A percentile compares a stretch with the other conserved stretches of the same genome.
phyloP scores from a whole-genome alignment of 2,329 filamentous ascomycete genomes.

The Epichloe amarillans region DNA sequence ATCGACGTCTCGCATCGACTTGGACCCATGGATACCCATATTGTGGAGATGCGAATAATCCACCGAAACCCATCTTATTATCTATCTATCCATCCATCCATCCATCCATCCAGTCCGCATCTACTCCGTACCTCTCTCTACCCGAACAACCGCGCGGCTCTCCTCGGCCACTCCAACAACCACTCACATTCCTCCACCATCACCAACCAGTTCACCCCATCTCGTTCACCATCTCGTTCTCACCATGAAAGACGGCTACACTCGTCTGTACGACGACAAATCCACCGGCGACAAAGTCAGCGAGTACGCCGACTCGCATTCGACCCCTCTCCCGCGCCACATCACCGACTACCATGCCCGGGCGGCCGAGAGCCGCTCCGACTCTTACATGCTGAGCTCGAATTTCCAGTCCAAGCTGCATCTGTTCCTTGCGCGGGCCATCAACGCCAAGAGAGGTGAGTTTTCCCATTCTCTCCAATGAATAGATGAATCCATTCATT shows the following conservation, averaged over 20 bases:
- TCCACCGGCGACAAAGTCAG: conserved; percentile 27
- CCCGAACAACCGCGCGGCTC: too few relatives aligned
- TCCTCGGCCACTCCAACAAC: too few relatives aligned
- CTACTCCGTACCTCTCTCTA: too few relatives aligned
- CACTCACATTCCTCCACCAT: too few relatives aligned
- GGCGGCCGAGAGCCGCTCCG: conserved; percentile 12
- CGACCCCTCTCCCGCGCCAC: conserved; percentile 26
- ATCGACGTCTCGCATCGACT: too few relatives aligned
- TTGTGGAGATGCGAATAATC: too few relatives aligned
- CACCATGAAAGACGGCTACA: conserved; percentile 26
- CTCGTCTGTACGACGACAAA: conserved; percentile 28
- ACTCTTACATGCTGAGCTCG: conserved; percentile 27
- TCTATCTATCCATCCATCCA: too few relatives aligned
- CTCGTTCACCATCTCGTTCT: not conserved
- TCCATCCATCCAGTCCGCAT: too few relatives aligned
- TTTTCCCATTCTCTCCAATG: not conserved
- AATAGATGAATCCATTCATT: too few relatives aligned
- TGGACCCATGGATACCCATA: too few relatives aligned
- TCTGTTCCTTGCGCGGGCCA: conserved; percentile 26
- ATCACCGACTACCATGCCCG: conserved; percentile 29
- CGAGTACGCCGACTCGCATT: conserved; percentile 29
- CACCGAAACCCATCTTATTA: too few relatives aligned
- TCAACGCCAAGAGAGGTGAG: conserved; percentile 28
- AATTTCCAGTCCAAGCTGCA: conserved; percentile 28
- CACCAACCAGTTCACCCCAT: not conserved